Percentiles rank a stretch among this genome's conserved stretches.
These are phyloP conservation scores for Chrysoporthe puriensis DNA, from an alignment of 2,329 filamentous ascomycete species.

Conservation along the genomic window DNA sequence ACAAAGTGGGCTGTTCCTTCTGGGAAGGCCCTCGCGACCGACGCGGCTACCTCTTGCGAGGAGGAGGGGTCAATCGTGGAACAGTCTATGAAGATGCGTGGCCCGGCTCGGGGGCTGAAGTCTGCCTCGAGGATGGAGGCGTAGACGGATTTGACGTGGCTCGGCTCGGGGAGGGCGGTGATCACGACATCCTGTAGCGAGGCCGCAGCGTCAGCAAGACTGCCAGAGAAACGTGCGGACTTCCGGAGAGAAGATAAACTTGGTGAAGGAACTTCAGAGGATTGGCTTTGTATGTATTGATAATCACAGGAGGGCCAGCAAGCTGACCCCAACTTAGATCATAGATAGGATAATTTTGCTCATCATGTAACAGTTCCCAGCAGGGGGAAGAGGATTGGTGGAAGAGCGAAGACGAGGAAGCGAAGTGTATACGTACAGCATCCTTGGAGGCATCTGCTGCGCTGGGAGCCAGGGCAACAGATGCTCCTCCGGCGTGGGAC, in stretches of 20 bases:
- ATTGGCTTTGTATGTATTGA: conserved; percentile 68
- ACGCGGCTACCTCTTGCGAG: conserved; percentile 75
- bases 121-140: conserved; percentile 69
- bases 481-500: conserved; percentile 49
- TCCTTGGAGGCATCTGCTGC: conserved; percentile 54
- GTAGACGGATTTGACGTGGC: conserved; percentile 85
- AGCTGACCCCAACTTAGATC: conserved; percentile 74
- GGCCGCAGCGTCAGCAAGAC: conserved; percentile 22
- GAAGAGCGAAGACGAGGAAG: background rate
- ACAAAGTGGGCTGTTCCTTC: conserved; percentile 77
- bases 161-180: conserved; percentile 85
- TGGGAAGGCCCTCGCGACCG: conserved; percentile 56
- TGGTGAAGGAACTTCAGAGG: conserved; percentile 59
- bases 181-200: conserved; percentile 75
- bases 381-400: background rate
- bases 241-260: conserved; percentile 16
- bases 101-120: conserved; percentile 51
- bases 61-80: conserved; percentile 94
- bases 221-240: background rate
- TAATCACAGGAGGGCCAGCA: conserved; percentile 66
- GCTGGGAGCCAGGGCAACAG: conserved; percentile 48
- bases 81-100: conserved; percentile 89
- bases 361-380: conserved; percentile 33
- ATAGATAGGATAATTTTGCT: conserved; percentile 53
- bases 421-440: conserved; percentile 48